Evolutionary conservation across 2,329 filamentous ascomycete species (phyloP).

Genomic region (Fusarium sp.): DNA sequence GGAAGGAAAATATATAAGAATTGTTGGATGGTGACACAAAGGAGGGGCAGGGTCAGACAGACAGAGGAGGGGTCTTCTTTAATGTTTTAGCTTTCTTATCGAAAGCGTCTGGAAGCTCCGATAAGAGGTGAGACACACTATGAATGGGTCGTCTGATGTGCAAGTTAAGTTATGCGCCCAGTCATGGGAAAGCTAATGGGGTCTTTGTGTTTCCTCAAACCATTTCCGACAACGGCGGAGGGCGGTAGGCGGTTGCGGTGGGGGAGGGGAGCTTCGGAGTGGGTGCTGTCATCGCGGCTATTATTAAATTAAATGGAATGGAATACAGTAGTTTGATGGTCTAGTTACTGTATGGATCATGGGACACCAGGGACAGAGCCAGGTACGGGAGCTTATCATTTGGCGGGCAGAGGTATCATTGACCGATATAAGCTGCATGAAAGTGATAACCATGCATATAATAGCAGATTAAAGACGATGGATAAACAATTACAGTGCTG

Average conservation of each 20-base stretch:
- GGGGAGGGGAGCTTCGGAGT: neutral
- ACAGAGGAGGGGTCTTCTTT: slow-evolving; percentile 5
- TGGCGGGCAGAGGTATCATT: neutral
- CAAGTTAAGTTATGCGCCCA: slow-evolving; percentile 7
- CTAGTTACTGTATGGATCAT: slow-evolving; percentile 19
- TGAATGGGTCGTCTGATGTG: slow-evolving; percentile 18
- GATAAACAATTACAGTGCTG: neutral
- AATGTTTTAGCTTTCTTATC: slow-evolving; percentile 23
- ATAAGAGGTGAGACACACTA: slow-evolving; percentile 15
- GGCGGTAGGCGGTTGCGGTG: slow-evolving; percentile 27
- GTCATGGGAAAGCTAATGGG: slow-evolving; percentile 10
- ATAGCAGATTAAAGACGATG: neutral
- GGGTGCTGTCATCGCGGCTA: slow-evolving; percentile 33
- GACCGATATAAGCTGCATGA: neutral
- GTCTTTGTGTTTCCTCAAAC: neutral
- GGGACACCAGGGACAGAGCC: neutral
- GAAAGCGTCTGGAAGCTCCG: slow-evolving; percentile 23
- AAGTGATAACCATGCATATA: neutral
- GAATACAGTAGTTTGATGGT: slow-evolving; percentile 16
- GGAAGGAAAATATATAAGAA: neutral
- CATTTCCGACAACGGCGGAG: slow-evolving; percentile 31
- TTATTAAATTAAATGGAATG: slow-evolving; percentile 5
- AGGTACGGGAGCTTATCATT: slow-evolving; percentile 35
- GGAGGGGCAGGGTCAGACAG: neutral
- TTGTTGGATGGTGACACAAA: slow-evolving; percentile 12